Percentiles rank a stretch among this genome's conserved stretches.
Conservation (phyloP, 2,329 filamentous ascomycete genomes). For the Arthrobotrys entomopaga region DNA sequence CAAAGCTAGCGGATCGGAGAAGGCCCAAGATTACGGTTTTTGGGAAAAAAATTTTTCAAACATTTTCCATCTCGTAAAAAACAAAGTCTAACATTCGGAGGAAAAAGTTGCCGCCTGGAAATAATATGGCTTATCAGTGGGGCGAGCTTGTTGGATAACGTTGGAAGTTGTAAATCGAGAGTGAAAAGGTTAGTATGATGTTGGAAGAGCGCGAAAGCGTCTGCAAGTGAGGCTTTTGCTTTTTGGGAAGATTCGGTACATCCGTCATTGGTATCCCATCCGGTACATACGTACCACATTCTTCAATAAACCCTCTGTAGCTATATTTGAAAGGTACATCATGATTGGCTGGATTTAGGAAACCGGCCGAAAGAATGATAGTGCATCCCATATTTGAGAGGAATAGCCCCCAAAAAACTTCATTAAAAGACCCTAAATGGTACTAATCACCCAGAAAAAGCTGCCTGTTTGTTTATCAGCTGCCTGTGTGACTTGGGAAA, state of each 20-base stretch:
- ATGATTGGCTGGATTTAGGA: constrained; percentile 46
- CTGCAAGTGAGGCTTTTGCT: constrained; percentile 23
- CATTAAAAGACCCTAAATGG: too few species aligned
- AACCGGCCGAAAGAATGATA: constrained; percentile 27
- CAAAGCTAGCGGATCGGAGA: constrained; percentile 18
- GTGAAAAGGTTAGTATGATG: neutral
- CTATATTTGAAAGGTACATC: constrained; percentile 10
- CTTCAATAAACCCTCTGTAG: neutral
- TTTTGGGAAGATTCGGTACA: constrained; percentile 10
- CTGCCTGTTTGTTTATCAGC: constrained; percentile 13
- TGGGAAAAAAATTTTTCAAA: constrained; percentile 23
- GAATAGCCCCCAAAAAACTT: too few species aligned
- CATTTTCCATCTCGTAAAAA: constrained; percentile 4
- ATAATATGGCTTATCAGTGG: constrained; percentile 14
- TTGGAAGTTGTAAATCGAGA: constrained; percentile 39
- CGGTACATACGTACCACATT: too few species aligned
- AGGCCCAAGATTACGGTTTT: constrained; percentile 34
- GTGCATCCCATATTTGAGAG: too few species aligned
- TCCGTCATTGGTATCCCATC: too few species aligned
- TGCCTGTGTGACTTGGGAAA: constrained; percentile 24
- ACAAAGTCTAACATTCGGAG: neutral
- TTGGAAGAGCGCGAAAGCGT: constrained; percentile 2
- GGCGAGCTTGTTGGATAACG: constrained; percentile 37
- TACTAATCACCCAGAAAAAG: too few species aligned
- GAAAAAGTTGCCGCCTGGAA: constrained; percentile 21